phyloP scores from a whole-genome alignment of 129 eudicot species.

The Centella asiatica region DNA sequence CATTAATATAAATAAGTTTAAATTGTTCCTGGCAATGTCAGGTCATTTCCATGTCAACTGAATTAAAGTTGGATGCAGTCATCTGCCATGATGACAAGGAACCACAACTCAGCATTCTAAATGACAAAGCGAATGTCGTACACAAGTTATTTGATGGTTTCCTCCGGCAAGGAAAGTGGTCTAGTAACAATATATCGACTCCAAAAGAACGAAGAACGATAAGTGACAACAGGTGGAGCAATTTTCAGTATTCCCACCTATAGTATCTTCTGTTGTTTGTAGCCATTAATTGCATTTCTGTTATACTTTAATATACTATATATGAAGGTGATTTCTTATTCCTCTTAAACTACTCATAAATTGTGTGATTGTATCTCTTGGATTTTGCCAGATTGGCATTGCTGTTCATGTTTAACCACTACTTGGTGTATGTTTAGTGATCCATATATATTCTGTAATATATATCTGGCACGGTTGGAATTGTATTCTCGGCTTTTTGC shows the following conservation, averaged over 20 bases:
- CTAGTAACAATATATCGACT: slow-evolving; percentile 17
- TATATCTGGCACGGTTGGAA: too few species aligned
- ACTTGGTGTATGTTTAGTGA: too few species aligned
- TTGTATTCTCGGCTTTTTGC: too few species aligned
- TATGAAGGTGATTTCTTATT: not conserved
- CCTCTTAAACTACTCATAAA: not conserved
- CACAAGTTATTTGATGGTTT: slow-evolving; percentile 38
- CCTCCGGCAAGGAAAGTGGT: slow-evolving; percentile 31
- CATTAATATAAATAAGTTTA: not conserved
- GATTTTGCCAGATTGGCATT: not conserved
- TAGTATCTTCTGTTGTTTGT: not conserved
- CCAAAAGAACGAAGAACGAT: slow-evolving; percentile 35
- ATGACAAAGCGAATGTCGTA: slow-evolving; percentile 35
- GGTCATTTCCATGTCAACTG: slow-evolving; percentile 36
- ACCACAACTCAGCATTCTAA: slow-evolving; percentile 27
- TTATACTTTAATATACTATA: not conserved
- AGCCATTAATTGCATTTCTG: not conserved
- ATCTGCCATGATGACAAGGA: slow-evolving; percentile 35
- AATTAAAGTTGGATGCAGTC: slow-evolving; percentile 38
- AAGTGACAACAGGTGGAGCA: slow-evolving; percentile 52
- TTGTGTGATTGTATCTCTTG: not conserved
- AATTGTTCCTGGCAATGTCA: slow-evolving; percentile 10
- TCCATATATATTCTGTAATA: too few species aligned
- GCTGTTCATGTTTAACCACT: too few species aligned
- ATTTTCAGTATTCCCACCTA: not conserved